These are phyloP conservation scores for Pseudocercospora cruenta DNA, from an alignment of 2,329 filamentous ascomycete species.

Conservation along the genomic window DNA sequence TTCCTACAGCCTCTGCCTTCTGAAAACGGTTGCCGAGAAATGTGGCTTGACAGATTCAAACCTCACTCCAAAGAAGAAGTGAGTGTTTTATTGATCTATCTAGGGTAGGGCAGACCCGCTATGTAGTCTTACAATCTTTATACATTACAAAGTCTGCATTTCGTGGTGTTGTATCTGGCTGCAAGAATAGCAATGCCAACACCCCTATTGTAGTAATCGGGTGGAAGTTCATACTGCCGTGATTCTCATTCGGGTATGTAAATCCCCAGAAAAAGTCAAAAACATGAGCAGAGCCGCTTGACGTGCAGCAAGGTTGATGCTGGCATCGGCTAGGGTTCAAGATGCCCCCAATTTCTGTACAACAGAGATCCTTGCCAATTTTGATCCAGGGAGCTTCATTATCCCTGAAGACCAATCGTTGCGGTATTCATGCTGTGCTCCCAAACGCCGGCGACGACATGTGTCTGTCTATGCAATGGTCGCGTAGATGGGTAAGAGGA, in stretches of 20 bases:
- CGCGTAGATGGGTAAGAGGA: slow-evolving; percentile 27
- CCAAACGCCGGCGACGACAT: slow-evolving; percentile 1
- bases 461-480: slow-evolving; percentile 12
- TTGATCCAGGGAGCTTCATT: slow-evolving; percentile 7
- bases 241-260: not conserved
- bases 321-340: not conserved
- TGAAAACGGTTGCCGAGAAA: not conserved
- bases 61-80: not conserved
- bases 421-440: slow-evolving; percentile 3
- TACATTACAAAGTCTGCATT: not conserved
- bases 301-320: not conserved
- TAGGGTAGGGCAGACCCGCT: not conserved
- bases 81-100: not conserved
- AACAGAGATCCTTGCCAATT: not conserved
- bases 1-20: not conserved
- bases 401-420: slow-evolving; percentile 7
- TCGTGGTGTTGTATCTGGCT: not conserved
- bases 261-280: not conserved
- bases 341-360: not conserved
- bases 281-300: not conserved
- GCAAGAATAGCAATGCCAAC: slow-evolving; percentile 3
- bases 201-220: not conserved
- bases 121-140: not conserved
- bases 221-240: not conserved
- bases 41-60: not conserved